Evolutionary conservation across 2,329 filamentous ascomycete species (phyloP).

Genomic region (Cercospora nicotianae): DNA sequence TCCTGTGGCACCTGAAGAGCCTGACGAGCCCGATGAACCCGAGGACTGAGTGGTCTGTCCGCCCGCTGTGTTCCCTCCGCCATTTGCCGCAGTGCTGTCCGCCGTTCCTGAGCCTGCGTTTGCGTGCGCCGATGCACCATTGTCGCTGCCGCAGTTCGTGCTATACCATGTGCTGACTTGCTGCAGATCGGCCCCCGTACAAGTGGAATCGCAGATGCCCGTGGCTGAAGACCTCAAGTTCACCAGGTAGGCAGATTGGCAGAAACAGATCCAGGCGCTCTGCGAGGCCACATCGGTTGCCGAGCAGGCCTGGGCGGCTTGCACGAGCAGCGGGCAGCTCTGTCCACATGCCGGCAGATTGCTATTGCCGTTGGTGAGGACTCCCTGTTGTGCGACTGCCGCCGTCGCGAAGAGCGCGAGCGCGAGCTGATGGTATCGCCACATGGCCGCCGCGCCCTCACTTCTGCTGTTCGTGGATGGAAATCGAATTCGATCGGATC

Average conservation of each 20-base stretch:
- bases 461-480: not conserved
- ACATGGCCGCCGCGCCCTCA: conserved; percentile 5
- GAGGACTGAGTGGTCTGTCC: not conserved
- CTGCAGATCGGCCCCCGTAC: conserved; percentile 50
- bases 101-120: conserved; percentile 20
- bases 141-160: conserved; percentile 59
- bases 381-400: conserved; percentile 29
- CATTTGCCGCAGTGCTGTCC: conserved; percentile 9
- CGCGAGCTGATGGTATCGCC: conserved; percentile 1
- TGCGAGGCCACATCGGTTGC: conserved; percentile 47
- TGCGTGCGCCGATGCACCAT: conserved; percentile 39
- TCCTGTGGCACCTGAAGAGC: not conserved
- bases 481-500: not conserved
- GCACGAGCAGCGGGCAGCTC: conserved; percentile 41
- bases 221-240: conserved; percentile 55
- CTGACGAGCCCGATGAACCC: not conserved
- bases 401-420: conserved; percentile 6
- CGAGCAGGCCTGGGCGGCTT: conserved; percentile 72
- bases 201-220: conserved; percentile 59
- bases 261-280: conserved; percentile 69
- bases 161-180: conserved; percentile 71
- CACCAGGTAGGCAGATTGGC: conserved; percentile 60
- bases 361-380: conserved; percentile 37
- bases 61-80: not conserved
- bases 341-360: conserved; percentile 42